Conservation (phyloP, 2,329 filamentous ascomycete species). For the Penicillium sp. region DNA sequence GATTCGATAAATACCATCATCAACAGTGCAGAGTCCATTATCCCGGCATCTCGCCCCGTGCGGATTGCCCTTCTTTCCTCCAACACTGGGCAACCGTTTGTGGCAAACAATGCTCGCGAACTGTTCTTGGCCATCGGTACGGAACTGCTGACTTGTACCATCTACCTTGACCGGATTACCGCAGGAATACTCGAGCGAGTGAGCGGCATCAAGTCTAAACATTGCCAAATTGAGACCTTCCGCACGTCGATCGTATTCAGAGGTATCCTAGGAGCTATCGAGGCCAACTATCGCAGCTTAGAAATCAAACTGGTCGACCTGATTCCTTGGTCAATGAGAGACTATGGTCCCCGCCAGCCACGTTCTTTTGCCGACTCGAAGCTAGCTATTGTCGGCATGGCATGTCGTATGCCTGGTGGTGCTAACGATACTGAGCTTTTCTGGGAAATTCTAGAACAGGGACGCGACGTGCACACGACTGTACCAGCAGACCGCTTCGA, state of each 20-base stretch:
- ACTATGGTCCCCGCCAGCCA: conserved; percentile 11
- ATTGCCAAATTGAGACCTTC: conserved; percentile 10
- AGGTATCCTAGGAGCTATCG: neutral
- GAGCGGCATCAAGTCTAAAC: neutral
- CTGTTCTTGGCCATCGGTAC: conserved; percentile 19
- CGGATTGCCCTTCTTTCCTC: conserved; percentile 15
- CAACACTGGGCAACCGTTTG: conserved; percentile 18
- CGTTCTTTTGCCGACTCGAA: conserved; percentile 24
- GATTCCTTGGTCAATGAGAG: conserved; percentile 9
- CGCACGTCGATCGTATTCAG: conserved; percentile 18
- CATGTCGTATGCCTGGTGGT: conserved; percentile 27
- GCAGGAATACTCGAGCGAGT: conserved; percentile 9
- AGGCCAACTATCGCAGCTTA: conserved; percentile 8
- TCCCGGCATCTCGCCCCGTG: conserved; percentile 5
- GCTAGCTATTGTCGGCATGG: conserved; percentile 35
- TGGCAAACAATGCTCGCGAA: conserved; percentile 13
- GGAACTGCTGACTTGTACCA: conserved; percentile 19
- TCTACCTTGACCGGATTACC: conserved; percentile 18
- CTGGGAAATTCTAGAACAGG: conserved; percentile 42
- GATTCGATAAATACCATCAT: conserved; percentile 12
- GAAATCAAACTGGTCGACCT: neutral
- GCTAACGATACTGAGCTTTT: conserved; percentile 33
- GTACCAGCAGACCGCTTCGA: conserved; percentile 43
- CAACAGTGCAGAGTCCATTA: conserved; percentile 10
- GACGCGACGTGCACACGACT: conserved; percentile 35